These are phyloP conservation scores for Lepidium africanum DNA, from an alignment of 345 rosid genomes.

Conservation along the genomic window DNA sequence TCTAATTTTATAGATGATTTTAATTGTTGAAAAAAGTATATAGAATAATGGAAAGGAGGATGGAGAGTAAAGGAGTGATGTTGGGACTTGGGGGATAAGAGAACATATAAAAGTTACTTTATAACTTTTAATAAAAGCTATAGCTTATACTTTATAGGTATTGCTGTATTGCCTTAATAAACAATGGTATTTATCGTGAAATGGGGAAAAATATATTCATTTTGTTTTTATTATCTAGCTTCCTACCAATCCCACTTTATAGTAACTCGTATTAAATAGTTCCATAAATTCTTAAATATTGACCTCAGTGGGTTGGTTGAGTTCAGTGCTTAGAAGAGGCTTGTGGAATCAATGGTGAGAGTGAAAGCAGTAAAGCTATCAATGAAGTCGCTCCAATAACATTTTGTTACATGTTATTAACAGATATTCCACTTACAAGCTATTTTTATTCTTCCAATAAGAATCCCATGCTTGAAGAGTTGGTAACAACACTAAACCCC, in stretches of 20 bases:
- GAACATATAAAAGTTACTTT: not conserved
- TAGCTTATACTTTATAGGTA: not conserved
- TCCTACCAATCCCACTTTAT: not conserved
- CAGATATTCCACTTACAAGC: not conserved
- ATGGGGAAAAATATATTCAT: not conserved
- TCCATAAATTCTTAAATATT: not conserved
- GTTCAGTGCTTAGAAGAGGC: not conserved
- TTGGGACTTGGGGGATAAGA: constrained; percentile 7
- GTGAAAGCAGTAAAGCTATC: not conserved
- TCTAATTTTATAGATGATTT: too few species aligned
- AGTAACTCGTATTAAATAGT: not conserved
- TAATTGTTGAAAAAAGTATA: too few species aligned
- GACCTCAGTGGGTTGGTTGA: constrained; percentile 15
- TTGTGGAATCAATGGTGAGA: not conserved
- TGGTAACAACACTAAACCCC: not conserved
- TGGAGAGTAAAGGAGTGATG: not conserved
- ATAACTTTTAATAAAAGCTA: not conserved
- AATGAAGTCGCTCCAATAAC: not conserved
- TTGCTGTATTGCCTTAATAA: not conserved
- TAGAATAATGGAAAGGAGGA: not conserved
- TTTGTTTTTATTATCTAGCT: constrained; percentile 6
- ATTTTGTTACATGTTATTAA: too few species aligned
- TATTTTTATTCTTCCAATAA: not conserved
- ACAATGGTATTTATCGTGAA: not conserved
- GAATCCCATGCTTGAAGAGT: not conserved